A percentile compares a stretch with the other conserved stretches of the same genome.
Evolutionary conservation across 768 basidiomycete genomes (phyloP).

Genomic region (Tubosaeta sp.): DNA sequence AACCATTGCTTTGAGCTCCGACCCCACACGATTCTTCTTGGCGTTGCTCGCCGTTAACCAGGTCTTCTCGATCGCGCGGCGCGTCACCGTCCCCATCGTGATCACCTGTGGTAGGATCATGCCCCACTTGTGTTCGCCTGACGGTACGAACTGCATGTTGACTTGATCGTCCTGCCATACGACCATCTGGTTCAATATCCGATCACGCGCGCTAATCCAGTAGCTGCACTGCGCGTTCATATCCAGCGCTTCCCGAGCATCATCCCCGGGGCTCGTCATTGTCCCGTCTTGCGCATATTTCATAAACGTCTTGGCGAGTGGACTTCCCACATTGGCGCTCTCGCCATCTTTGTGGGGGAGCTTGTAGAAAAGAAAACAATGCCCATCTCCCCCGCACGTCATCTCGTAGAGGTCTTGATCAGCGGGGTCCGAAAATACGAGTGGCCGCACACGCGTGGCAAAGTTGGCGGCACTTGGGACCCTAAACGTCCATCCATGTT

Average conservation of each 20-base stretch:
- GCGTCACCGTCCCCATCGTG: conserved; percentile 98
- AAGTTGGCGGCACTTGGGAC: conserved; percentile 50
- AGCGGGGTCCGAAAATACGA: conserved; percentile 58
- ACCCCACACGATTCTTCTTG: conserved; percentile 96
- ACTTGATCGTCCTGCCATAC: conserved; percentile 63
- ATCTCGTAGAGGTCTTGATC: conserved; percentile 57
- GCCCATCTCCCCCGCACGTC: conserved; percentile 31
- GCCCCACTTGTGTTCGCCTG: conserved; percentile 58
- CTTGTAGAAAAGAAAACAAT: conserved; percentile 73
- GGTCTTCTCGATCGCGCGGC: conserved; percentile 94
- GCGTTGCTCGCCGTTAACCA: conserved; percentile 99
- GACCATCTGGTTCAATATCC: conserved; percentile 90
- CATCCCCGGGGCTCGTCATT: conserved; percentile 73
- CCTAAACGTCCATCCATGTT: conserved; percentile 91
- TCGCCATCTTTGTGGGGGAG: conserved; percentile 97
- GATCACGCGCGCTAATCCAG: conserved; percentile 93
- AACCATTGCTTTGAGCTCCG: conserved; percentile 97
- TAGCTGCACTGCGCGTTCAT: conserved; percentile 95
- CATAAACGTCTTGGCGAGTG: conserved; percentile 85
- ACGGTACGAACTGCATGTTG: conserved; percentile 48
- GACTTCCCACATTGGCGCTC: conserved; percentile 90
- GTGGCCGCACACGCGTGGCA: conserved; percentile 40
- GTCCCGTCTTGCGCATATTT: conserved; percentile 85
- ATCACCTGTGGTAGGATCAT: conserved; percentile 95
- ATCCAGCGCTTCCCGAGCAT: conserved; percentile 80